These are phyloP conservation scores for Dactylonectria estremocensis DNA, from an alignment of 2,329 filamentous ascomycete species.

Conservation along the genomic window DNA sequence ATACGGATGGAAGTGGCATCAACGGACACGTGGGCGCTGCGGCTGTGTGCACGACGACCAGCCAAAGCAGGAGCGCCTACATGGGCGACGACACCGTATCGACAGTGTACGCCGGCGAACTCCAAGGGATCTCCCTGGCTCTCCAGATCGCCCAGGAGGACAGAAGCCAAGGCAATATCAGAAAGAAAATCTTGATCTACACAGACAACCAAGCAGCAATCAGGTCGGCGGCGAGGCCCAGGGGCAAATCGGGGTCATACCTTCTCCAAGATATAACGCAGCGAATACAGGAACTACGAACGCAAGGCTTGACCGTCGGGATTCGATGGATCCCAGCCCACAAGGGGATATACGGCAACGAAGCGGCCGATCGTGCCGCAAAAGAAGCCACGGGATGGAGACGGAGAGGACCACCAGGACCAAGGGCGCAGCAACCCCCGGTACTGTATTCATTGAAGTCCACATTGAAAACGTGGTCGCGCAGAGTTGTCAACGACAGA, in stretches of 20 bases:
- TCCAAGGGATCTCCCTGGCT: constrained; percentile 24
- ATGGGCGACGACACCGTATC: too few relatives aligned
- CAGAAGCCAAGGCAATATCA: constrained; percentile 10
- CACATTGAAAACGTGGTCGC: background rate
- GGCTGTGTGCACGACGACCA: too few relatives aligned
- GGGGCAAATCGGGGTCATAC: constrained; percentile 18
- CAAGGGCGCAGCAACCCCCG: background rate
- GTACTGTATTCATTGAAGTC: background rate
- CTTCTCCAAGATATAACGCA: constrained; percentile 13
- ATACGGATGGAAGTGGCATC: too few relatives aligned
- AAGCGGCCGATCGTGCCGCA: constrained; percentile 9
- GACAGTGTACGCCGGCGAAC: constrained; percentile 28
- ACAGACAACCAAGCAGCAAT: constrained; percentile 31
- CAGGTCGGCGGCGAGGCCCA: constrained; percentile 16
- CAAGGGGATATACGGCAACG: constrained; percentile 18
- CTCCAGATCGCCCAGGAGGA: constrained; percentile 16
- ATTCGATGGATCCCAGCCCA: constrained; percentile 16
- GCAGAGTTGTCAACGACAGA: background rate
- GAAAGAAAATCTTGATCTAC: constrained; percentile 16
- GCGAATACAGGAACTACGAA: constrained; percentile 8
- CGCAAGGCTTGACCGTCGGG: background rate
- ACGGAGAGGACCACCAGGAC: background rate
- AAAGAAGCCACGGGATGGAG: background rate
- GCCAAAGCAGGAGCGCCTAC: too few relatives aligned
- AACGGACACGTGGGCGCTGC: too few relatives aligned